These are phyloP conservation scores for Eucalyptus urophylla DNA, from an alignment of 345 rosid species.

Conservation along the genomic window DNA sequence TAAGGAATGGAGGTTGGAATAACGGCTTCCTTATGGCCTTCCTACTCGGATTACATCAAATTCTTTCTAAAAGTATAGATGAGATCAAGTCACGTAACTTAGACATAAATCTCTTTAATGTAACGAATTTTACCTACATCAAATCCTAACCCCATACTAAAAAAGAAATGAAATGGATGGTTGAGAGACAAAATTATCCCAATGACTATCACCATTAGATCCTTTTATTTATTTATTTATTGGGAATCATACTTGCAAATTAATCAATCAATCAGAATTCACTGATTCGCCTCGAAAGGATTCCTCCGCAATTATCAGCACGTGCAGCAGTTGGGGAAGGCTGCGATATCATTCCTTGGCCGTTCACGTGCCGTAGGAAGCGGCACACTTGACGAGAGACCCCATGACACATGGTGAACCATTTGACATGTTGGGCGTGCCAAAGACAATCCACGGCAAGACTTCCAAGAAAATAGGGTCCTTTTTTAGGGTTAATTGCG, in stretches of 20 bases:
- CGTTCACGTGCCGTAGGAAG: neutral
- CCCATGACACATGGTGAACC: neutral
- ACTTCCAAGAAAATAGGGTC: neutral
- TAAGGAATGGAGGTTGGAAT: neutral
- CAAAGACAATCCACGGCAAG: neutral
- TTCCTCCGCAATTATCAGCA: neutral
- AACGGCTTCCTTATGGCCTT: accelerated
- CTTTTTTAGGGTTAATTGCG: neutral
- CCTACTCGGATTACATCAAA: too few relatives aligned
- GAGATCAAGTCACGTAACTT: accelerated
- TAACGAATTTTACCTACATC: neutral
- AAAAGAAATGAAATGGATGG: neutral
- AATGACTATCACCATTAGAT: neutral
- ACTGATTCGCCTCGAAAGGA: neutral
- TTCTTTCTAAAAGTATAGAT: accelerated
- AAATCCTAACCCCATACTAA: neutral
- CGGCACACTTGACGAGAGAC: neutral
- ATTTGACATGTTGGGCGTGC: neutral
- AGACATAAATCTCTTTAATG: neutral
- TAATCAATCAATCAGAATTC: neutral
- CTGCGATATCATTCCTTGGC: neutral
- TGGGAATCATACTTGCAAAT: neutral
- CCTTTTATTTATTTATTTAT: neutral
- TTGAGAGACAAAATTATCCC: neutral
- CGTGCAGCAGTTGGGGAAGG: neutral